Percentiles rank a stretch among this genome's conserved stretches.
Conservation (phyloP, 2,329 filamentous ascomycete species). For the Sporothrix inflata region DNA sequence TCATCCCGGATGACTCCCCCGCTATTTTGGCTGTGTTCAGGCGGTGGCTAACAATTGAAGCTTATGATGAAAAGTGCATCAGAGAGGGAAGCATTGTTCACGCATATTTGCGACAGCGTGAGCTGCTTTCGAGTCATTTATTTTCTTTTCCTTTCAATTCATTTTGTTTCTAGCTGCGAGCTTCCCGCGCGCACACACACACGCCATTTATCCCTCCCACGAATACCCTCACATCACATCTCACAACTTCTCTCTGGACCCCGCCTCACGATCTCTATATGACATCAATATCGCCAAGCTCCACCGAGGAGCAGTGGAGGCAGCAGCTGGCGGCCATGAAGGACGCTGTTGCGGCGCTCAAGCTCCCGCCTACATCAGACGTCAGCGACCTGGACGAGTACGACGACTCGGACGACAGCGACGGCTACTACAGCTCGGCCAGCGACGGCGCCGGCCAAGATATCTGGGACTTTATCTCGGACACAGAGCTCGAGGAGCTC, state of each 20-base stretch:
- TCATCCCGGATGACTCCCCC: slow-evolving; percentile 32
- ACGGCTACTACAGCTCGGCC: slow-evolving; percentile 60
- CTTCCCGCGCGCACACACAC: not conserved
- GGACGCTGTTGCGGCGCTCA: slow-evolving; percentile 75
- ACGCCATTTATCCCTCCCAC: not conserved
- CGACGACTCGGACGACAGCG: slow-evolving; percentile 62
- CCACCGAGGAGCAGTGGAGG: slow-evolving; percentile 67
- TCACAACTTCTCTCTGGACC: not conserved
- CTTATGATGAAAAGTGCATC: slow-evolving; percentile 10
- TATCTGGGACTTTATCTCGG: slow-evolving; percentile 90
- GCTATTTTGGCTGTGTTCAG: not conserved
- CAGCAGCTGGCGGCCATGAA: slow-evolving; percentile 85
- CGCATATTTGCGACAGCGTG: not conserved
- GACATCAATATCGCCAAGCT: slow-evolving; percentile 17
- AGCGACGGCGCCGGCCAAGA: slow-evolving; percentile 67
- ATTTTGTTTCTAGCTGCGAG: not conserved
- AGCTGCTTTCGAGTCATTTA: not conserved
- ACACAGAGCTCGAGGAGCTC: slow-evolving; percentile 67
- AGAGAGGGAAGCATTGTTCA: not conserved
- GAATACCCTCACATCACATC: not conserved
- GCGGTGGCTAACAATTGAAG: not conserved
- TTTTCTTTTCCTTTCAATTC: not conserved
- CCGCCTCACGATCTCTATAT: slow-evolving; percentile 18
- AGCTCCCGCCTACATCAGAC: slow-evolving; percentile 46
- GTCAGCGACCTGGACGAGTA: slow-evolving; percentile 44